Evolutionary conservation across 495 filamentous ascomycete genomes (phyloP).

Genomic region (Talaromyces trachyspermus): DNA sequence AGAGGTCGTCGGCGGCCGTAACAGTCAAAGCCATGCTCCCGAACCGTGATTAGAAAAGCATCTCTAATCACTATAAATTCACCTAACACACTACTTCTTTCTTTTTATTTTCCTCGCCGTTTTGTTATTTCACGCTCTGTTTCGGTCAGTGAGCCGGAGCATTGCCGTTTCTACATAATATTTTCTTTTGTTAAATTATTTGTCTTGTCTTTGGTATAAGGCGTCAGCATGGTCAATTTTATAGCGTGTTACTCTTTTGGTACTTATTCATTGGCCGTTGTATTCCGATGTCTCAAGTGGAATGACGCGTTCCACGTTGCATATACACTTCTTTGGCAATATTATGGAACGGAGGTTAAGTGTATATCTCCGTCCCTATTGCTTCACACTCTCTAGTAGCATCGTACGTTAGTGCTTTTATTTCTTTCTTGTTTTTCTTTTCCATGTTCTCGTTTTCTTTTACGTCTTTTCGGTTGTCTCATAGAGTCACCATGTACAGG

Average conservation of each 20-base stretch:
- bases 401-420: too few species aligned
- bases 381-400: too few species aligned
- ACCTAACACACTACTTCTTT: background rate
- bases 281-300: too few species aligned
- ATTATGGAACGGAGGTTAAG: too few species aligned
- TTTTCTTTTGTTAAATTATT: conserved; percentile 1
- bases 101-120: background rate
- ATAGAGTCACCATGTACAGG: too few species aligned
- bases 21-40: conserved; percentile 14
- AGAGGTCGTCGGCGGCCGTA: conserved; percentile 55
- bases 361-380: too few species aligned
- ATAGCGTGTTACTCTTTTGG: too few species aligned
- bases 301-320: too few species aligned
- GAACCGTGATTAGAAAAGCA: conserved; percentile 4
- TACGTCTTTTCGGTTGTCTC: too few species aligned
- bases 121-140: background rate
- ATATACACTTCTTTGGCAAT: too few species aligned
- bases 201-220: background rate
- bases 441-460: background rate
- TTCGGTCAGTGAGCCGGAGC: background rate
- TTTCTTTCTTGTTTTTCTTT: too few species aligned
- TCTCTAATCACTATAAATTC: background rate
- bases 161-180: background rate
- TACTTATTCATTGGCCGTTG: too few species aligned
- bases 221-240: background rate